Percentiles rank a stretch among this genome's conserved stretches.
Evolutionary conservation across 2,329 filamentous ascomycete genomes (phyloP).

Genomic region (Epichloe sylvatica): DNA sequence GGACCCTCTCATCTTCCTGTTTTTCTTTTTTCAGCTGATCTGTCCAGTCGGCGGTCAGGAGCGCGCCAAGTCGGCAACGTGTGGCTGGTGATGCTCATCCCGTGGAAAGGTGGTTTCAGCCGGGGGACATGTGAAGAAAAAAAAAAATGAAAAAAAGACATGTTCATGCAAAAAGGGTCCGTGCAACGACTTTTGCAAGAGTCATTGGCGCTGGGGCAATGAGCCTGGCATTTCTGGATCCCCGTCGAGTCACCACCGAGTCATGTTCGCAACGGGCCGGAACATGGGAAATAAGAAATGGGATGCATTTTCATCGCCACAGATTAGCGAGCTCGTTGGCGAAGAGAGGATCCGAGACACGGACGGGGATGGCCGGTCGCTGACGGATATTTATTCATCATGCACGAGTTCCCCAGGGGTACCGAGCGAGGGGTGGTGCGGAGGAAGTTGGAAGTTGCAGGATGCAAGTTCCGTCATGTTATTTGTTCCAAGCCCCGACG

Average conservation of each 20-base stretch:
- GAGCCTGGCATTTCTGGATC: background rate
- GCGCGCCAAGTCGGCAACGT: too few relatives aligned
- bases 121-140: too few relatives aligned
- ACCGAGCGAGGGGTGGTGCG: too few relatives aligned
- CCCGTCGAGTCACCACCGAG: background rate
- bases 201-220: background rate
- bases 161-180: background rate
- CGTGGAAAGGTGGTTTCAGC: too few relatives aligned
- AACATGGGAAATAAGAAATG: background rate
- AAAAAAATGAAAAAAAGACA: too few relatives aligned
- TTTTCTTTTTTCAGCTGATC: too few relatives aligned
- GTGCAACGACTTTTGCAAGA: background rate
- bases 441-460: too few relatives aligned
- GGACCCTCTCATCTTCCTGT: too few relatives aligned
- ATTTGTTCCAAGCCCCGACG: background rate
- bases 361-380: background rate
- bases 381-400: background rate
- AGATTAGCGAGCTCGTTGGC: background rate
- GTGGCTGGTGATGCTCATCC: too few relatives aligned
- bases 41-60: too few relatives aligned
- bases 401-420: too few relatives aligned
- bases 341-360: background rate
- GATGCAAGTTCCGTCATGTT: background rate
- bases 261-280: background rate
- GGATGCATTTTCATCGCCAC: background rate